Evolutionary conservation across 1,284 basidiomycete genomes (phyloP).

Genomic region (Moesziomyces antarcticus): DNA sequence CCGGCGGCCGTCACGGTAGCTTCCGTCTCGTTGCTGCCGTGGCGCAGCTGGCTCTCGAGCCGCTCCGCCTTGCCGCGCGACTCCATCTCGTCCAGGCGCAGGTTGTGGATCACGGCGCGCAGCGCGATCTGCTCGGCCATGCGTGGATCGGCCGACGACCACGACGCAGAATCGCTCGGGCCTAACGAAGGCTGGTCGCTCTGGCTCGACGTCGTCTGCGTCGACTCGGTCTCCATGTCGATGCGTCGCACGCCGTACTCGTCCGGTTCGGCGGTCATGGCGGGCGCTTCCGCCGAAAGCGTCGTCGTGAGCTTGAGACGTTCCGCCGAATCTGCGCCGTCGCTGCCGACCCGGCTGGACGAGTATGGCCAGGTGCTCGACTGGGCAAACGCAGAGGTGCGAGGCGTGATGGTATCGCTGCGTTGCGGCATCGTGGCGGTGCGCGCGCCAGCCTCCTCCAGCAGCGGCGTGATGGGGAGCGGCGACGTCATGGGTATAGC

Average conservation of each 20-base stretch:
- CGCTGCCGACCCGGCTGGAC: conserved; percentile 4
- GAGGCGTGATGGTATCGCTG: conserved; percentile 38
- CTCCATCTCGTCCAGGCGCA: conserved; percentile 57
- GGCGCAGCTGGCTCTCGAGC: conserved; percentile 49
- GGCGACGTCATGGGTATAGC: conserved; percentile 38
- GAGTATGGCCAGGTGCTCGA: conserved; percentile 49
- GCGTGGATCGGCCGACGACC: conserved; percentile 50
- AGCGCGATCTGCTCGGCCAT: conserved; percentile 69
- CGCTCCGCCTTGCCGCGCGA: conserved; percentile 47
- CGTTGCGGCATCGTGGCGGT: conserved; percentile 13
- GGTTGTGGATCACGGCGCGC: conserved; percentile 60
- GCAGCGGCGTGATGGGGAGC: conserved; percentile 25
- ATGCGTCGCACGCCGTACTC: conserved; percentile 41
- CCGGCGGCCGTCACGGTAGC: conserved; percentile 17
- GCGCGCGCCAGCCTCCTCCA: conserved; percentile 14
- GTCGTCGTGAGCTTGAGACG: conserved; percentile 22
- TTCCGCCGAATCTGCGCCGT: conserved; percentile 4
- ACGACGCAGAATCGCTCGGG: conserved; percentile 52
- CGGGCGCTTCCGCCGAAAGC: conserved; percentile 8
- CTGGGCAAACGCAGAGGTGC: conserved; percentile 19
- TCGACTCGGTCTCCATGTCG: conserved; percentile 42
- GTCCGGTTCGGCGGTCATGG: conserved; percentile 31
- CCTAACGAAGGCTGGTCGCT: conserved; percentile 35
- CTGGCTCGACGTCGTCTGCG: conserved; percentile 21
- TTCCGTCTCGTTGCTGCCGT: conserved; percentile 41